Base-by-base conservation (phyloP, 192 early-diverging fungal genomes). In the Backusella tarrabulga region DNA sequence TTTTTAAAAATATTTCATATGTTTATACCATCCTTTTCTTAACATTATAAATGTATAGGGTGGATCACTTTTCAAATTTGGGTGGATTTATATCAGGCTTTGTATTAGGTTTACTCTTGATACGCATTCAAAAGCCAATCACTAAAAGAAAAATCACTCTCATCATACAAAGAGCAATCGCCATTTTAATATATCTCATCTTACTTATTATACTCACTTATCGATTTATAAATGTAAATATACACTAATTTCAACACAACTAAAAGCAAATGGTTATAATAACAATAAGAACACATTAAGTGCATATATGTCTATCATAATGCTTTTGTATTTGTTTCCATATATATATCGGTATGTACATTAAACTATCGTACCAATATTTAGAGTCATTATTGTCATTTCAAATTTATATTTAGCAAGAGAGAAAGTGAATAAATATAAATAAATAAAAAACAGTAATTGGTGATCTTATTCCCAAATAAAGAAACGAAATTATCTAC, bases 11-110 rank as follows among this genome's bases (percentile, higher is more conserved):
- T 21, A 1, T 35, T n/a, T 21, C 3, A 14, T 44, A 6, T 32
- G 32, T 32, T 32, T 32, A 32, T 14, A 44, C 1, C 0, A 4
- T 21, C 23, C n/a, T 11, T 23, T 12, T 38, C 11, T 70, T 21
- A 70, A 9, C 8, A 56, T 8, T 21, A 23, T 21, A 1, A 23
- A 70, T 23, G 26, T 3, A 32, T 70, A 36, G 70, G n/a, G 71
- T 72, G 44, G 71, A 96, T 80, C 95, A 95, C 79, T 93, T 94
- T 81, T 93, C 95, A 34, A 94, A 96, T 85, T 82, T 95, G 46
- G 95, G 78, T 42, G 67, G 73, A 11, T 75, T 94, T 77, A 2
- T 70, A 50, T 44, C 54, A 7, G 75, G 34, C 17, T 2, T 46
- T 14, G 26, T 75, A 19, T 9, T 75, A 15, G 23, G 41, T 6